These are phyloP conservation scores for Coccomyxa sp. DNA, from an alignment of 139 green algal species.

Conservation along the genomic window DNA sequence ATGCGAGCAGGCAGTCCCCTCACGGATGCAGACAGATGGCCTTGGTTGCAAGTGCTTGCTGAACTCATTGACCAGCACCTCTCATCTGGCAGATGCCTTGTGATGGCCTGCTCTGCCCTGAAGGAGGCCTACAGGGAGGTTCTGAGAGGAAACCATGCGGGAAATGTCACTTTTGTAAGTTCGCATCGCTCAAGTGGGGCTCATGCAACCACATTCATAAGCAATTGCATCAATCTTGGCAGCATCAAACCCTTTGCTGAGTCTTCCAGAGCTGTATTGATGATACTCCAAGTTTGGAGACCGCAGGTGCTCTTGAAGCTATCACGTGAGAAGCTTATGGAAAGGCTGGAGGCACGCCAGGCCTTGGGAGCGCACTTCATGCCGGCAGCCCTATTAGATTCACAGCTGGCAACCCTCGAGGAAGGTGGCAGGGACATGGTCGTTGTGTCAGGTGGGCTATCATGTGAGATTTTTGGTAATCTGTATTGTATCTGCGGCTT, in stretches of 20 bases:
- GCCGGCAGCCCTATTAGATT: slow-evolving; percentile 27
- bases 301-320: slow-evolving; percentile 32
- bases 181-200: slow-evolving; percentile 3
- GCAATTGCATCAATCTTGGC: neutral
- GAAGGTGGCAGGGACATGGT: neutral
- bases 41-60: slow-evolving; percentile 23
- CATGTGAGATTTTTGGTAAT: too few species aligned
- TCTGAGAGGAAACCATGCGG: slow-evolving; percentile 1
- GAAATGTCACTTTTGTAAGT: neutral
- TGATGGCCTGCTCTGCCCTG: slow-evolving; percentile 39
- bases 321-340: slow-evolving; percentile 5
- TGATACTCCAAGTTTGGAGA: neutral
- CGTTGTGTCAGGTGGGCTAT: neutral
- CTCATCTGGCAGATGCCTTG: neutral
- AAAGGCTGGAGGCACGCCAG: slow-evolving; percentile 8
- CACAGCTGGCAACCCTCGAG: slow-evolving; percentile 29
- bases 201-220: neutral
- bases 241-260: neutral
- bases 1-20: slow-evolving; percentile 5
- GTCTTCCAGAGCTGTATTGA: neutral
- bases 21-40: slow-evolving; percentile 17
- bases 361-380: slow-evolving; percentile 28
- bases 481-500: too few species aligned
- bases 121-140: slow-evolving; percentile 26
- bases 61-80: neutral